Evolutionary conservation across 1,284 basidiomycete species (phyloP), one percentile per base, ranked within the genome.

Genomic region (Polyporus tsugae): DNA sequence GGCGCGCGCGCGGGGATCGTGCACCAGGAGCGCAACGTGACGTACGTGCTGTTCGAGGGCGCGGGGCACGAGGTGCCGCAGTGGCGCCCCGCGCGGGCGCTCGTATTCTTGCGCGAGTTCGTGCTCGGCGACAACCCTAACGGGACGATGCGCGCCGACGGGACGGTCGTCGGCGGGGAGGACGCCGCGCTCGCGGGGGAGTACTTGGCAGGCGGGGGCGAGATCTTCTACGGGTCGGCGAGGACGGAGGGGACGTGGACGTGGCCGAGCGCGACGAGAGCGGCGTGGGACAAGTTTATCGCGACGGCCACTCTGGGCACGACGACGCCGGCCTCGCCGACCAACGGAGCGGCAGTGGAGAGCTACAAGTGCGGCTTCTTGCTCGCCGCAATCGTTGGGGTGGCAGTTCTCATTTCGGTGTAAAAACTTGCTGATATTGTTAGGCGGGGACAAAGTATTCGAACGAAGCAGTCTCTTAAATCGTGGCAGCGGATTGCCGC

Each of bases 281-380:
- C 82, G 11, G 86, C 87, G 0, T 91, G 90, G 90, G 77, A 81
- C 36, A 74, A 69, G 62, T 79, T 77, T 70, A 73, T 79, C 46
- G 69, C 73, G 53, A 72, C 73, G 2, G 73, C 73, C 0, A 72
- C 70, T 5, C 29, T 29, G n/a, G n/a, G n/a, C 42, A 5, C 42
- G 10, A n/a, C n/a, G 22, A 22, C 1, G 46, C 5, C 46, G 22
- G 2, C 46, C 25, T 10, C 11, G 22, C 22, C 46, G 22, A 19
- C 22, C 22, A 49, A 49, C 22, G 46, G 46, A 11, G 46, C 22
- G 22, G 4, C 3, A 4, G 46, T 10, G 46, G 13, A 49, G 2
- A 22, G 11, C 22, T 49, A 13, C 46, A 49, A 4, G 3, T 1
- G 25, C 10, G 22, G 3, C 46, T 5, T 13, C 3, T 49, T 25